phyloP scores from a whole-genome alignment of 129 eudicot species.

The Erigeron canadensis region DNA sequence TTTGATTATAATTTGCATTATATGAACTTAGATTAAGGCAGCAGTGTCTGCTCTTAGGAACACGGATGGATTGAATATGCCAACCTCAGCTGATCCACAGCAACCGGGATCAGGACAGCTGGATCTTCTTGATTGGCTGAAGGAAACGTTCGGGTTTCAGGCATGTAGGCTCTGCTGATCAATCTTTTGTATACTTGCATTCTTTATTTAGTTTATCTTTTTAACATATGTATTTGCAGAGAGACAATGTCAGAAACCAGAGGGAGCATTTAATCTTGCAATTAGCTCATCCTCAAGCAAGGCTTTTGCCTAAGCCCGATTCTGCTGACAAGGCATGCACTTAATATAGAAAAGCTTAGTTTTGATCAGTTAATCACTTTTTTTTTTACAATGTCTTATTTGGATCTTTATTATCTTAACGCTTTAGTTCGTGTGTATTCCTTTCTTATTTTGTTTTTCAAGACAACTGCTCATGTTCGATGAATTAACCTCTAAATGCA shows the following conservation, averaged over 20 bases:
- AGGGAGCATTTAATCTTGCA: constrained; percentile 64
- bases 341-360: neutral
- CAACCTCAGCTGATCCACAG: constrained; percentile 57
- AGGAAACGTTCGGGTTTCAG: constrained; percentile 84
- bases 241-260: constrained; percentile 35
- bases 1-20: neutral
- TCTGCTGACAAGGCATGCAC: constrained; percentile 55
- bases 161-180: constrained; percentile 27
- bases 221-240: constrained; percentile 21
- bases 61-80: constrained; percentile 58
- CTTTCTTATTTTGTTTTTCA: neutral
- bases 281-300: constrained; percentile 67
- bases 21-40: constrained; percentile 59
- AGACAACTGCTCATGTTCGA: neutral
- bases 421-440: neutral
- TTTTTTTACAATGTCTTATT: too few relatives aligned
- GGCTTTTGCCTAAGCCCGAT: constrained; percentile 72
- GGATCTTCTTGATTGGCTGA: constrained; percentile 81
- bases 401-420: too few relatives aligned
- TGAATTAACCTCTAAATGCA: constrained; percentile 35
- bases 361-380: too few relatives aligned
- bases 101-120: constrained; percentile 47
- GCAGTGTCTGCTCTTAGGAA: constrained; percentile 62
- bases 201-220: neutral
- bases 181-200: neutral